These are phyloP conservation scores for Tulasnella sp. DNA, from an alignment of 768 basidiomycete genomes.

Conservation along the genomic window DNA sequence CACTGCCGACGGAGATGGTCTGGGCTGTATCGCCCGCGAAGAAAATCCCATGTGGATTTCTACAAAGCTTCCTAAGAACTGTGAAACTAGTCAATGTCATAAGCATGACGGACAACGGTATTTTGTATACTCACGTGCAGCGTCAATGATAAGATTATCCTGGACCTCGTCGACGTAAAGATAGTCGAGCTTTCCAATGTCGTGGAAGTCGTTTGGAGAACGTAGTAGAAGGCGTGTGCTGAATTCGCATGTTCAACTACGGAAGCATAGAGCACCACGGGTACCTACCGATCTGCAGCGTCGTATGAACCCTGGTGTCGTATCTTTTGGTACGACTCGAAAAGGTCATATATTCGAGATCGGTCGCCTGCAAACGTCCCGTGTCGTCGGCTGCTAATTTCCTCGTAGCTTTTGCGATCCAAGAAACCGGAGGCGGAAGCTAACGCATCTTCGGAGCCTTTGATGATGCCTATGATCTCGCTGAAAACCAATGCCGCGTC, in stretches of 20 bases:
- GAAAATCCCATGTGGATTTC: slow-evolving; percentile 53
- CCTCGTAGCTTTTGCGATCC: slow-evolving; percentile 32
- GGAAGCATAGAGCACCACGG: too few relatives aligned
- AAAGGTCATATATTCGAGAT: slow-evolving; percentile 38
- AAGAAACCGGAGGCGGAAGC: slow-evolving; percentile 30
- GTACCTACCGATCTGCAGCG: slow-evolving; percentile 39
- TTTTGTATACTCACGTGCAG: not conserved
- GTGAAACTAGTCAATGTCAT: not conserved
- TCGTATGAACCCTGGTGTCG: slow-evolving; percentile 34
- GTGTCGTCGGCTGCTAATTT: not conserved
- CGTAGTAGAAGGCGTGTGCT: not conserved
- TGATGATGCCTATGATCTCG: slow-evolving; percentile 40
- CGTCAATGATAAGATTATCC: slow-evolving; percentile 5
- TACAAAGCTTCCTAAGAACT: slow-evolving; percentile 54
- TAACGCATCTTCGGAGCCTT: slow-evolving; percentile 48
- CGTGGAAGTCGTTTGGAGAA: not conserved
- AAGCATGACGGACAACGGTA: not conserved
- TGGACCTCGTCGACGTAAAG: slow-evolving; percentile 59
- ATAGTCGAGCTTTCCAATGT: slow-evolving; percentile 33
- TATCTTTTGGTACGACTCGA: slow-evolving; percentile 37
- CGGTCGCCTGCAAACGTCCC: slow-evolving; percentile 43
- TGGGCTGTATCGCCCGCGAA: slow-evolving; percentile 77
- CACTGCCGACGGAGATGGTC: slow-evolving; percentile 58
- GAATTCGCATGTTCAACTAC: too few relatives aligned
- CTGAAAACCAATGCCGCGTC: slow-evolving; percentile 4